phyloP scores from a whole-genome alignment of 2,329 filamentous ascomycete species.

The Phoma herbarum region DNA sequence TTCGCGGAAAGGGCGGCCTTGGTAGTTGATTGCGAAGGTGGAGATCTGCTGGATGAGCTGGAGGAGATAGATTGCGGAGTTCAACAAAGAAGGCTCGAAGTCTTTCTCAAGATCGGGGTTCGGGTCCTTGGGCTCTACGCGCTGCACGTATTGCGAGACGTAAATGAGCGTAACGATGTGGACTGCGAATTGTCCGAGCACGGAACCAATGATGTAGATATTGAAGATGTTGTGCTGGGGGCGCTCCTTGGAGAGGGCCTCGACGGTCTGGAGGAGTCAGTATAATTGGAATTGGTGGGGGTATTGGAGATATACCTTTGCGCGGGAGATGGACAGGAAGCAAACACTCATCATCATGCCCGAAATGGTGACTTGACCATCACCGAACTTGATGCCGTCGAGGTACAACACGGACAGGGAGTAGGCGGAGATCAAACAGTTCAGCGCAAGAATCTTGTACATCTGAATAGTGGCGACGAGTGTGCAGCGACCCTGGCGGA shows the following conservation, averaged over 20 bases:
- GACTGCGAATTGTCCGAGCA: slow-evolving; percentile 95
- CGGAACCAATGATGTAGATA: slow-evolving; percentile 96
- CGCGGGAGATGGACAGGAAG: slow-evolving; percentile 97
- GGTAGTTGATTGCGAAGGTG: slow-evolving; percentile 99
- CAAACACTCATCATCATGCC: slow-evolving; percentile 99
- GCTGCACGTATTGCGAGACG: slow-evolving; percentile 87
- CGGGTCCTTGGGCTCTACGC: slow-evolving; percentile 73
- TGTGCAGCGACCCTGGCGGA: slow-evolving; percentile 96
- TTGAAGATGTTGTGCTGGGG: slow-evolving; percentile 99
- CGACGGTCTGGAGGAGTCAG: slow-evolving; percentile 72
- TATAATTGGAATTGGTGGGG: not conserved
- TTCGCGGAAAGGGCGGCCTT: slow-evolving; percentile 96
- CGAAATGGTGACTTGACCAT: slow-evolving; percentile 97
- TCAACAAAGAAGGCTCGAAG: slow-evolving; percentile 91
- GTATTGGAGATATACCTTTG: slow-evolving; percentile 66
- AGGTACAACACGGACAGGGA: slow-evolving; percentile 95
- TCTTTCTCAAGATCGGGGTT: slow-evolving; percentile 92
- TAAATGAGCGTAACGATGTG: slow-evolving; percentile 96
- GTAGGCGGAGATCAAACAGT: slow-evolving; percentile 98
- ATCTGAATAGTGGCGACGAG: slow-evolving; percentile 99
- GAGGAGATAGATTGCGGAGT: slow-evolving; percentile 95
- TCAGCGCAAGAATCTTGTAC: slow-evolving; percentile 99
- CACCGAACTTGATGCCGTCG: slow-evolving; percentile 98
- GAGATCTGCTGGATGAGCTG: slow-evolving; percentile 99
- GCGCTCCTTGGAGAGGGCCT: slow-evolving; percentile 93